Evolutionary conservation across 2,329 filamentous ascomycete genomes (phyloP).

Genomic region (Aureobasidium sp.): DNA sequence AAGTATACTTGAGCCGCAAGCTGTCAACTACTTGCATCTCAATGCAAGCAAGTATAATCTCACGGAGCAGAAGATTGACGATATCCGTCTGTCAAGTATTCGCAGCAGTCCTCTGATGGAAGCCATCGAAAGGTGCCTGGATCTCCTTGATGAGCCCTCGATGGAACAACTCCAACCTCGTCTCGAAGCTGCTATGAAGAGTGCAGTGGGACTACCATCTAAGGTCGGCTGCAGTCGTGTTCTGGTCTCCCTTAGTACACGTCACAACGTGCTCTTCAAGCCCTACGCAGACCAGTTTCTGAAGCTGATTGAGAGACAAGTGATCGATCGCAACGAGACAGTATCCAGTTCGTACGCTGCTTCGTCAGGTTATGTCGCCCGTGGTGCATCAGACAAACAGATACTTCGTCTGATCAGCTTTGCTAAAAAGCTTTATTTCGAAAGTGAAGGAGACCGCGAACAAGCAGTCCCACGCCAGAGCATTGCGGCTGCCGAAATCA

Average conservation of each 20-base stretch:
- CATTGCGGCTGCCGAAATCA: conserved; percentile 71
- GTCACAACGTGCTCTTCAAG: conserved; percentile 65
- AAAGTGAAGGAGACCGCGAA: conserved; percentile 63
- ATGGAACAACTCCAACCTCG: conserved; percentile 65
- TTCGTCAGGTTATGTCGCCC: conserved; percentile 76
- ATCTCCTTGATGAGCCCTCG: conserved; percentile 69
- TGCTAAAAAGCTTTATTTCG: conserved; percentile 66
- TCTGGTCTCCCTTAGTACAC: conserved; percentile 74
- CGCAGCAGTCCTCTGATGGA: conserved; percentile 85
- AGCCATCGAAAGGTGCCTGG: conserved; percentile 80
- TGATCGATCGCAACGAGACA: conserved; percentile 87
- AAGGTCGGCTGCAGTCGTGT: conserved; percentile 87
- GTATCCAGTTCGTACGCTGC: conserved; percentile 84
- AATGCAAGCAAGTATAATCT: conserved; percentile 77
- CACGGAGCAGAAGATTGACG: conserved; percentile 83
- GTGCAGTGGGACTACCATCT: conserved; percentile 80
- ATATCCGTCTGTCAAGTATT: conserved; percentile 71
- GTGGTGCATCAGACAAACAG: conserved; percentile 51
- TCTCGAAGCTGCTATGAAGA: conserved; percentile 73
- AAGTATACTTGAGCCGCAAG: conserved; percentile 81
- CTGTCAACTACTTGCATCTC: conserved; percentile 86
- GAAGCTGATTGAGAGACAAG: conserved; percentile 67
- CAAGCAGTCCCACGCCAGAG: conserved; percentile 38
- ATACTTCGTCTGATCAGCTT: conserved; percentile 47
- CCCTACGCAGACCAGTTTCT: conserved; percentile 70